Base-by-base conservation (phyloP, 305 asterid genomes). In the Rubia occidens region DNA sequence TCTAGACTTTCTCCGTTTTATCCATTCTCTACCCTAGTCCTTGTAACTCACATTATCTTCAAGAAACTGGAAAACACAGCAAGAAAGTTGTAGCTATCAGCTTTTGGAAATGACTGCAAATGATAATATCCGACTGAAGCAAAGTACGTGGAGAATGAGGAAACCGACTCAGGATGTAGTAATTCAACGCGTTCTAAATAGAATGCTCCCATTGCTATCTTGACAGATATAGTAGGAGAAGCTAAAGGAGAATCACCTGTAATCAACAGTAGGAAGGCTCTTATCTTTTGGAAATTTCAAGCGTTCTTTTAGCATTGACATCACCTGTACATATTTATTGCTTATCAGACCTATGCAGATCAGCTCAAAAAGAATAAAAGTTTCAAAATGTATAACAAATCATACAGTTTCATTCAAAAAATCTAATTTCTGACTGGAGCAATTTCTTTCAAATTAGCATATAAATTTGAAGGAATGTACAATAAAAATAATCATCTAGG, bases 221-320 rank as follows among this genome's bases (percentile, higher is more conserved):
- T 51, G 45, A 45, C 55, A 29, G 24, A 20, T 44, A 29, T 24
- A 32, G 39, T 70, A 61, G 43, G 59, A 67, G 60, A 68, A 71
- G 54, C 64, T 54, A 71, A 61, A 49, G 66, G 59, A 76, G 70
- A 62, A 44, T 58, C 83, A 90, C 97, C 84, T 89, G 84, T 94
- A 90, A 80, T 87, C 95, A 80, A 89, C 96, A 59, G 84, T 82
- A 6, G 97, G 95, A 72, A 94, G 99, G 15, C 72, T 84, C 76
- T 91, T 82, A 66, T 72, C 81, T 72, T 73, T 77, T 20, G 88
- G 84, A 84, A 88, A 69, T 74, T 79, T 86, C 78, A 94, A 42
- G 64, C 96, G 95, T 82, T 85, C 90, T 87, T 90, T 94, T 76
- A 94, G 82, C 89, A 89, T 75, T 63, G 95, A 85, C 74, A 72